These are phyloP conservation scores for Cercospora janseana DNA, from an alignment of 2,329 filamentous ascomycete genomes.

Conservation along the genomic window DNA sequence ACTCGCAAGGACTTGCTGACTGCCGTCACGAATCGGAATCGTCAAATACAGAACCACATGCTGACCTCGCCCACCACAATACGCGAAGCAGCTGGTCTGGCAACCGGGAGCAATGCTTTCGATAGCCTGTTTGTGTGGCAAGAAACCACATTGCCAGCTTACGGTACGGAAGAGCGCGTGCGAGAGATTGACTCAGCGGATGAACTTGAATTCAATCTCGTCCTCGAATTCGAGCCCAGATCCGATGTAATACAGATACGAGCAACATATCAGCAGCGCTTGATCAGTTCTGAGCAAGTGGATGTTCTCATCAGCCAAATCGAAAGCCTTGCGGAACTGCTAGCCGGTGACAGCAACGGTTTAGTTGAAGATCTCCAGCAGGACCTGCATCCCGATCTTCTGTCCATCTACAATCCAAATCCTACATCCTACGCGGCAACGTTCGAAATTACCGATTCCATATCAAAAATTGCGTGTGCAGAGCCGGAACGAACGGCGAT, in stretches of 20 bases:
- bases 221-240: conserved; percentile 72
- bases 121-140: conserved; percentile 84
- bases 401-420: conserved; percentile 46
- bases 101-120: conserved; percentile 61
- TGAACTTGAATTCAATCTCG: conserved; percentile 70
- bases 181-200: conserved; percentile 63
- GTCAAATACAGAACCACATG: conserved; percentile 63
- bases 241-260: conserved; percentile 49
- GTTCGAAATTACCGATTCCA: conserved; percentile 43
- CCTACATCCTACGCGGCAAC: conserved; percentile 29
- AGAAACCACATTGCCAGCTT: conserved; percentile 57
- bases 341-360: conserved; percentile 43
- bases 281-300: conserved; percentile 58
- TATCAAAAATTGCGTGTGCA: conserved; percentile 54
- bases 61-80: conserved; percentile 67
- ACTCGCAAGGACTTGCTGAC: conserved; percentile 61
- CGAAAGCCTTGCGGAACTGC: conserved; percentile 49
- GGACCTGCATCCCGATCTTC: conserved; percentile 28
- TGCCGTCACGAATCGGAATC: conserved; percentile 64
- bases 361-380: conserved; percentile 36
- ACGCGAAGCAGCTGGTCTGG: conserved; percentile 57
- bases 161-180: conserved; percentile 43
- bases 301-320: conserved; percentile 61
- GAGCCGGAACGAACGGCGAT: conserved; percentile 61
- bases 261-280: conserved; percentile 54